Evolutionary conservation across 352 stramenopile genomes (phyloP).

Genomic region (Pythium insidiosum): DNA sequence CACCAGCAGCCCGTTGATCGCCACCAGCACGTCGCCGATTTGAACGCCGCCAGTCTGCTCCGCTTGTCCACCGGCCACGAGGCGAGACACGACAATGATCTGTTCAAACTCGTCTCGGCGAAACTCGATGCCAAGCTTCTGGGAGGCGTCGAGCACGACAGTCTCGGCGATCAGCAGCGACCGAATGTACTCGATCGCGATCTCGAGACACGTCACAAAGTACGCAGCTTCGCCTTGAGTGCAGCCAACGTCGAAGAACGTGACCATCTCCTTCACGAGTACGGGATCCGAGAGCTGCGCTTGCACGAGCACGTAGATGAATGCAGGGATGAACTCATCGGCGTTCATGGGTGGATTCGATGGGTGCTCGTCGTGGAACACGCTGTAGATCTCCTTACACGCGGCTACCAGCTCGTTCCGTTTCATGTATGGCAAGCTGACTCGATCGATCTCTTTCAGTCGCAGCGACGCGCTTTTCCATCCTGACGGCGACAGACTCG

Average conservation of each 20-base stretch:
- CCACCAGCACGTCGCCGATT: conserved; percentile 65
- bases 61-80: conserved; percentile 53
- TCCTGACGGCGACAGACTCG: conserved; percentile 47
- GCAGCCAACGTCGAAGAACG: conserved; percentile 59
- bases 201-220: conserved; percentile 84
- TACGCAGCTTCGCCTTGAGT: conserved; percentile 77
- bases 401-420: conserved; percentile 56
- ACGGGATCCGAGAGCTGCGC: conserved; percentile 57
- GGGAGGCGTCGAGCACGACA: conserved; percentile 56
- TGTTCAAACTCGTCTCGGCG: conserved; percentile 32
- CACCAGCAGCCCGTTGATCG: conserved; percentile 71
- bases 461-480: conserved; percentile 52
- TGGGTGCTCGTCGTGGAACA: conserved; percentile 67
- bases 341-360: conserved; percentile 72
- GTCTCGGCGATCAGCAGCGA: conserved; percentile 78
- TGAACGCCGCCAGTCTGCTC: conserved; percentile 50
- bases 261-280: conserved; percentile 72
- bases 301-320: conserved; percentile 85
- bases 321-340: conserved; percentile 82
- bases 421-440: conserved; percentile 81
- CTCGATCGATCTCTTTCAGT: conserved; percentile 69
- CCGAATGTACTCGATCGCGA: conserved; percentile 83
- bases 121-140: conserved; percentile 76
- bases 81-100: conserved; percentile 47
- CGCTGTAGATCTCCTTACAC: conserved; percentile 80